phyloP scores from a whole-genome alignment of 805 yeast species.

The Metschnikowia koreensis region DNA sequence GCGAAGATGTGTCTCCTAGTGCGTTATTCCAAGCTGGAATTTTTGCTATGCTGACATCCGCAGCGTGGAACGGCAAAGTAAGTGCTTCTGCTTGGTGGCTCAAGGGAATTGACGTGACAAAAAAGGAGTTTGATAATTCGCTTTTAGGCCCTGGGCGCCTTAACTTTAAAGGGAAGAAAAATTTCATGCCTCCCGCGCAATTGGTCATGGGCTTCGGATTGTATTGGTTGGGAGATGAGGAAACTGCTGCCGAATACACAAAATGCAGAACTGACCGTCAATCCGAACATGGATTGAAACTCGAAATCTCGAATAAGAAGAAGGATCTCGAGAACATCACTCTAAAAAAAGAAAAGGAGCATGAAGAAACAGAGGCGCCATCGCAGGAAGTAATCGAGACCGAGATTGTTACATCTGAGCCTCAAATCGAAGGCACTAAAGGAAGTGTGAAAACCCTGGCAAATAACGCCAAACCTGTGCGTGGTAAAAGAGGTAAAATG shows the following conservation, averaged over 20 bases:
- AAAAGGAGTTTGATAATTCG: conserved; percentile 60
- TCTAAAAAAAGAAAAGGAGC: background rate
- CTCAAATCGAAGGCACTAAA: background rate
- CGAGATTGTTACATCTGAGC: background rate
- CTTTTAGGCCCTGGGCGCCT: conserved; percentile 64
- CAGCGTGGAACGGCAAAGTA: conserved; percentile 86
- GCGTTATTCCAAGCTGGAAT: conserved; percentile 89
- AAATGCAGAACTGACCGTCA: conserved; percentile 30
- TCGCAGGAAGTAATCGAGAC: background rate
- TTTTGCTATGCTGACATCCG: conserved; percentile 74
- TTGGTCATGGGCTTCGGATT: conserved; percentile 88
- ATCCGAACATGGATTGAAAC: conserved; percentile 37
- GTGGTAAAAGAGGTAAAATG: conserved; percentile 84
- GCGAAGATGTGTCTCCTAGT: conserved; percentile 76
- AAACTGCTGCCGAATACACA: conserved; percentile 37
- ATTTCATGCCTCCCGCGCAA: conserved; percentile 73
- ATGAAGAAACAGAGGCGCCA: background rate
- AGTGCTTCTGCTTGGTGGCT: conserved; percentile 85
- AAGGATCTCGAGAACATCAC: conserved; percentile 31
- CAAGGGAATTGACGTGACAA: conserved; percentile 64
- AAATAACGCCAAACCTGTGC: conserved; percentile 40
- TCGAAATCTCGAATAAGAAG: conserved; percentile 36
- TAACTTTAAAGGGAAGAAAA: conserved; percentile 52
- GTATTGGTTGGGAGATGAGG: conserved; percentile 67
- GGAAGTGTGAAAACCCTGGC: background rate